Conservation (phyloP, 805 yeast genomes). For the Cyberlindnera misumaiensis region DNA sequence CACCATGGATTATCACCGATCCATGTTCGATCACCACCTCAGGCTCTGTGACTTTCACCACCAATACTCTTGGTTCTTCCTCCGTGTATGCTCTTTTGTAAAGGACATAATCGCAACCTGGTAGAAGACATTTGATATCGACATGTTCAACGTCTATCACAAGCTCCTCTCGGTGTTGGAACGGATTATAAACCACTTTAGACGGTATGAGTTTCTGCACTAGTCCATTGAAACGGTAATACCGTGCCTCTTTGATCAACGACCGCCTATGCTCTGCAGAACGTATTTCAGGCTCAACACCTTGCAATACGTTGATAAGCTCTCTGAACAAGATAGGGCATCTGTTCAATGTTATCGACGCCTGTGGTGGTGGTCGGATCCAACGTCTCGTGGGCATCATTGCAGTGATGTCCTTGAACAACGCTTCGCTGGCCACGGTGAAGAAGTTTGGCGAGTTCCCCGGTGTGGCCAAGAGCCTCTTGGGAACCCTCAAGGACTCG, state of each 20-base stretch:
- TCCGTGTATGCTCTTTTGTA: slow-evolving; percentile 46
- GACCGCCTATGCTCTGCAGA: slow-evolving; percentile 50
- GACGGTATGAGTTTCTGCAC: slow-evolving; percentile 64
- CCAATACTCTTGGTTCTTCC: slow-evolving; percentile 25
- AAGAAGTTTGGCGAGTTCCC: slow-evolving; percentile 81
- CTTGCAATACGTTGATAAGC: slow-evolving; percentile 48
- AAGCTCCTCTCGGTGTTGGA: slow-evolving; percentile 48
- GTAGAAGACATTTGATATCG: slow-evolving; percentile 7
- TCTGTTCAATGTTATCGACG: slow-evolving; percentile 41
- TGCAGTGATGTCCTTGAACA: slow-evolving; percentile 44
- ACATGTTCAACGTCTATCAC: slow-evolving; percentile 19
- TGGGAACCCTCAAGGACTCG: slow-evolving; percentile 50
- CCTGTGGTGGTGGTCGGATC: slow-evolving; percentile 74
- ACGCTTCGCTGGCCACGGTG: slow-evolving; percentile 49
- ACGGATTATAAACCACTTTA: slow-evolving; percentile 45
- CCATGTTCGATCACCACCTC: not conserved
- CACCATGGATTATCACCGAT: too few species aligned
- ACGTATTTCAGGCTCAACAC: slow-evolving; percentile 40
- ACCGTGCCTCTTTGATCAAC: slow-evolving; percentile 63
- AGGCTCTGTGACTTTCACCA: not conserved
- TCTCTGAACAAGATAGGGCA: slow-evolving; percentile 14
- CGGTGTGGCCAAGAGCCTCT: slow-evolving; percentile 41
- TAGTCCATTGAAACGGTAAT: slow-evolving; percentile 67
- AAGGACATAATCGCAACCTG: slow-evolving; percentile 3
- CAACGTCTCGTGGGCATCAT: slow-evolving; percentile 32